Base-by-base conservation (phyloP, 2,329 filamentous ascomycete genomes). In the Phaeosphaeria sp. region DNA sequence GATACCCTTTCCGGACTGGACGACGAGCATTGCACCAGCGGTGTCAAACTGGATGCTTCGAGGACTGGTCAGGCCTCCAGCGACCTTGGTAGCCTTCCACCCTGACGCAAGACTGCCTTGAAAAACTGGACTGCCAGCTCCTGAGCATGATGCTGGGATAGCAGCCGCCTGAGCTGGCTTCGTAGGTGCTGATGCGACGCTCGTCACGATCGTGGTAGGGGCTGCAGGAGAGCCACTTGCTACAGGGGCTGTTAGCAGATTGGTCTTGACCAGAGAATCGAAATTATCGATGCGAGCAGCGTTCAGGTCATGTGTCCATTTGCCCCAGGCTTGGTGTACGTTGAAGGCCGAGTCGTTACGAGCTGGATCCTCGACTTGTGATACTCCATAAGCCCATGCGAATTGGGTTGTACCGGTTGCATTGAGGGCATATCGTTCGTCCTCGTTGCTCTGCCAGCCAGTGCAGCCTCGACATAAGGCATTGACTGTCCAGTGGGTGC, bases 1-100 rank as follows among this genome's bases (percentile, higher is more conserved):
- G 47, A 75, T 73, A 21, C 73, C 73, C 57, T 71, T 74, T n/a
- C 71, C 71, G 18, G 72, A 62, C 30, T 75, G 71, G 9, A 75
- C 72, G 1, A 74, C 65, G 15, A 75, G 60, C 73, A 75, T 74
- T 49, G 74, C 74, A 21, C 73, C 73, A 11, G 60, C 66, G 33
- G 51, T 63, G 50, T 75, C 73, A 47, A 75, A 74, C 33, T 71
- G 61, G 22, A 75, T 74, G 56, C 64, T 67, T 39, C 73, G 72
- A 49, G 73, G 73, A 33, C 58, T 69, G 20, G 66, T 71, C 61
- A 74, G 56, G 6, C 70, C 72, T 40, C 71, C 72, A 7, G 60
- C 56, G 51, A 75, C 59, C 55, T 74, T 74, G 22, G 71, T 74
- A 18, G 72, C 73, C 53, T 72, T 74, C 72, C 71, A 75, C 46